Evolutionary conservation across 1,284 basidiomycete genomes (phyloP).

Genomic region (Cryptococcus jaspeensis): DNA sequence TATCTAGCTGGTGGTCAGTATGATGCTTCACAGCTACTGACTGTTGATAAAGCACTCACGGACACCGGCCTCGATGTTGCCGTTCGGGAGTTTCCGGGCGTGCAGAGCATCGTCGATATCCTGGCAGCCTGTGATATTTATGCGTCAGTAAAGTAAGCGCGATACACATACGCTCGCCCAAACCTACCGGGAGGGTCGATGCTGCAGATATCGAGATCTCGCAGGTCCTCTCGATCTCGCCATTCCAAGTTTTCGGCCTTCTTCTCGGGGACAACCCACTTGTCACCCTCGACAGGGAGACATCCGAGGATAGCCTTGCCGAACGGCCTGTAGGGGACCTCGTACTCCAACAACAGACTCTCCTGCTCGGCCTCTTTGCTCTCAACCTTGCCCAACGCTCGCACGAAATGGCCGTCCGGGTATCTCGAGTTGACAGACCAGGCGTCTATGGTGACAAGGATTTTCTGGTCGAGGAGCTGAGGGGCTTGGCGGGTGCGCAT

Average conservation of each 20-base stretch:
- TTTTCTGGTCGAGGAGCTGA: constrained; percentile 84
- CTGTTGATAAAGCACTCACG: constrained; percentile 62
- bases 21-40: neutral
- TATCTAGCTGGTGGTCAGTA: constrained; percentile 61
- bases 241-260: constrained; percentile 61
- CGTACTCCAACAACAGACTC: constrained; percentile 89
- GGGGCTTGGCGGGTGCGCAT: constrained; percentile 93
- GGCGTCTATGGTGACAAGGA: constrained; percentile 89
- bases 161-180: neutral
- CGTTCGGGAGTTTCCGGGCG: constrained; percentile 81
- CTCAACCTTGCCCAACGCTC: constrained; percentile 85
- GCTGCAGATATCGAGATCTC: constrained; percentile 85
- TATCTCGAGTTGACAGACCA: constrained; percentile 88
- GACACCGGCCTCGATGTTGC: constrained; percentile 96
- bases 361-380: constrained; percentile 97
- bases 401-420: constrained; percentile 96
- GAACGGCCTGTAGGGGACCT: constrained; percentile 95
- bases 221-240: constrained; percentile 84
- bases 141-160: neutral
- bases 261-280: constrained; percentile 90
- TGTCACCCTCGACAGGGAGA: constrained; percentile 83
- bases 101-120: constrained; percentile 99
- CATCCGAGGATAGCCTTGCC: constrained; percentile 91
- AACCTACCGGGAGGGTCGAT: constrained; percentile 88
- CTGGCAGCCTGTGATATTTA: constrained; percentile 70